These are phyloP conservation scores for Neophaeococcomyces mojaviensis DNA, from an alignment of 2,329 filamentous ascomycete species.

Conservation along the genomic window DNA sequence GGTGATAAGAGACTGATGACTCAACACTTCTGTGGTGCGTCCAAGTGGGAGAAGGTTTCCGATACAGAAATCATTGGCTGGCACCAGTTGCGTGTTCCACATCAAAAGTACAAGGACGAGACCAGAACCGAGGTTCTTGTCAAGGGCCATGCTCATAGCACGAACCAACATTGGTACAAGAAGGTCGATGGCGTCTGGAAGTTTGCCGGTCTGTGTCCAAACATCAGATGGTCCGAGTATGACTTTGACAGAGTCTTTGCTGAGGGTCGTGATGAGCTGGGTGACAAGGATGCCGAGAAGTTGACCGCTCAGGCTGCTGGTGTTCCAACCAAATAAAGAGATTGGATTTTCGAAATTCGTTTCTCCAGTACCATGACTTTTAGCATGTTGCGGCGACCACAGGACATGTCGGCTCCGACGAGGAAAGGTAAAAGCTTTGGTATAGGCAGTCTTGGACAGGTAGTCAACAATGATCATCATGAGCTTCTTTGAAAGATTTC, in stretches of 20 bases:
- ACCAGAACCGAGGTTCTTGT: slow-evolving; percentile 42
- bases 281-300: slow-evolving; percentile 15
- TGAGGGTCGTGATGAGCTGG: slow-evolving; percentile 20
- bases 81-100: slow-evolving; percentile 43
- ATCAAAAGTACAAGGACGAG: slow-evolving; percentile 53
- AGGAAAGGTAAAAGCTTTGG: too few relatives aligned
- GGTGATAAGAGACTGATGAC: slow-evolving; percentile 56
- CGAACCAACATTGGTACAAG: slow-evolving; percentile 24
- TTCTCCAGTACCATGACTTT: too few relatives aligned
- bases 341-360: too few relatives aligned
- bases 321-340: slow-evolving; percentile 10
- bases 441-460: too few relatives aligned
- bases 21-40: slow-evolving; percentile 51
- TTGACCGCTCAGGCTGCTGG: slow-evolving; percentile 19
- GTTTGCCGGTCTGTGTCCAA: slow-evolving; percentile 25
- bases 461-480: too few relatives aligned
- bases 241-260: slow-evolving; percentile 25
- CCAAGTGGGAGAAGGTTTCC: slow-evolving; percentile 24
- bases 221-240: slow-evolving; percentile 26
- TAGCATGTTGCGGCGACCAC: too few relatives aligned
- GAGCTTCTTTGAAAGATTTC: too few relatives aligned
- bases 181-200: slow-evolving; percentile 28
- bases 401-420: too few relatives aligned
- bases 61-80: slow-evolving; percentile 24
- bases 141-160: slow-evolving; percentile 52